These are phyloP conservation scores for Vicia faba DNA, from an alignment of 306 rosid genomes.

Conservation along the genomic window DNA sequence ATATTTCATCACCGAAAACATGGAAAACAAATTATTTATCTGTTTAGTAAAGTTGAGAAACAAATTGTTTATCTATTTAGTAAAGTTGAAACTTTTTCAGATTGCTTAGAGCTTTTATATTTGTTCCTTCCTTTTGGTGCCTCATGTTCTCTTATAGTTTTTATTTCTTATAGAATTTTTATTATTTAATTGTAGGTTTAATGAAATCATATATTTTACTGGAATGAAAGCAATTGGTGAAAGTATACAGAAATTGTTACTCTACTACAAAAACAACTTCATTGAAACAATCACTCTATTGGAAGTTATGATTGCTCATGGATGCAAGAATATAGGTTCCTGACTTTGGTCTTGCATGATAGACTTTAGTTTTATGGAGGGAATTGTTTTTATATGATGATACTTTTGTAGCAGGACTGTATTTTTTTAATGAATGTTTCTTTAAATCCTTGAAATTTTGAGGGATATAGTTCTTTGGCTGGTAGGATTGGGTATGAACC, in stretches of 20 bases:
- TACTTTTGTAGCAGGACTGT: not conserved
- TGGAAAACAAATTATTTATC: not conserved
- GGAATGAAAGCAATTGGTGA: constrained; percentile 97
- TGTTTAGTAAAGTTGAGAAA: not conserved
- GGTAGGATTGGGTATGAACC: no score
- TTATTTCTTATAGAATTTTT: constrained; percentile 14
- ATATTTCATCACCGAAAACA: no score
- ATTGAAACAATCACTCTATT: constrained; percentile 86
- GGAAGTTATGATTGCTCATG: constrained; percentile 97
- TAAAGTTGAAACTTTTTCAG: not conserved
- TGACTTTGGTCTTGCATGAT: constrained; percentile 24
- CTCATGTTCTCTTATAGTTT: constrained; percentile 13
- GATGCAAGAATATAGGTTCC: constrained; percentile 79
- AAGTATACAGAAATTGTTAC: constrained; percentile 89
- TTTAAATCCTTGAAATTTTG: no score
- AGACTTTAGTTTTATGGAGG: constrained; percentile 8
- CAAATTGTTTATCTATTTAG: no score
- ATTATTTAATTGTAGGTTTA: constrained; percentile 60
- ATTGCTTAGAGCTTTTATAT: not conserved
- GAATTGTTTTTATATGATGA: constrained; percentile 5
- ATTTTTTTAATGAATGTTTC: not conserved
- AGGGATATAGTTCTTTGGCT: no score
- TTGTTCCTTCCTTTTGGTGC: constrained; percentile 10
- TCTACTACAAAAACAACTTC: constrained; percentile 82
- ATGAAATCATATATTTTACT: constrained; percentile 92